Base-by-base conservation (phyloP, 2,329 filamentous ascomycete genomes). In the Ophiostoma tasmaniense region DNA sequence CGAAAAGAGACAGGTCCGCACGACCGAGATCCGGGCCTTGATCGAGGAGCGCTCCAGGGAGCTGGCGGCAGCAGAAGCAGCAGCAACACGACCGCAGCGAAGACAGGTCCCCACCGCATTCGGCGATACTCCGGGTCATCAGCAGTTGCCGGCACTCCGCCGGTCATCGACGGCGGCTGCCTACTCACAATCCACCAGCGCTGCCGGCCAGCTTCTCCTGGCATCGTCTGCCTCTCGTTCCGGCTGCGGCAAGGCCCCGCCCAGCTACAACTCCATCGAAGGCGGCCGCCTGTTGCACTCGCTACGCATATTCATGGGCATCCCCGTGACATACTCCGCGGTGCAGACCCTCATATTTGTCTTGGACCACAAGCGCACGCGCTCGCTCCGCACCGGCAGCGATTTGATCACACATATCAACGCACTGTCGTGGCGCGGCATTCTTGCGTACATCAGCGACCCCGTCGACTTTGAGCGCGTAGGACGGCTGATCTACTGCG, bases 301-400 rank as follows among this genome's bases (percentile, higher is more conserved):
- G 2, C 67, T 72, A n/a, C 52, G 66, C 5, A 30, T 22, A 20
- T 61, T 64, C 30, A 64, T 72, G 25, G 22, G 14, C 17, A 39
- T 71, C 20, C 67, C 71, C 0, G 25, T 5, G 20, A 22, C 64
- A 35, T 66, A 64, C 65, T 42, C 68, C 0, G 22, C 68, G 4
- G 50, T 55, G 0, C 52, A 39, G 14, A 67, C 69, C 8, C 70
- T 72, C 20, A 13, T 71, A 28, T 66, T 62, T 64, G 4, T 72
- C 13, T 70, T 72, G 62, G 28, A 55, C 61, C 70, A 66, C 50
- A 39, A 67, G 35, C 62, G 67, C 13, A 30, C 70, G 30, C 70
- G 69, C n/a, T 33, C 22, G 20, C 33, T 68, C 14, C 61, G 37
- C 22, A 20, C n/a, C 55, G 13, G 55, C 55, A 30, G 11, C 64